These are phyloP conservation scores for Rickenella mellea DNA, from an alignment of 768 basidiomycete genomes.

Conservation along the genomic window DNA sequence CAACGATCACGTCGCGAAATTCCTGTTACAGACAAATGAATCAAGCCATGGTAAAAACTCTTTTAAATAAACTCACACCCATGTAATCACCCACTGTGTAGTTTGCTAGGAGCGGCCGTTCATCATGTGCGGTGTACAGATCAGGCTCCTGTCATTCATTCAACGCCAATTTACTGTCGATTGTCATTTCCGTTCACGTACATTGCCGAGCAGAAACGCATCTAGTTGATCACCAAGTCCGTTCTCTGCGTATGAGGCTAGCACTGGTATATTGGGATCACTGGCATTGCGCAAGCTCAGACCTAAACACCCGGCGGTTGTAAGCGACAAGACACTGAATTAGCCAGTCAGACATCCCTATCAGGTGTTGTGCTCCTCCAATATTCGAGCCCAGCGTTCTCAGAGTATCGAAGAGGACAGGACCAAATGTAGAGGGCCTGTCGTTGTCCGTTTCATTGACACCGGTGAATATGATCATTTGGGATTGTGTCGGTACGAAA, in stretches of 20 bases:
- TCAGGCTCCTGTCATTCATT: slow-evolving; percentile 41
- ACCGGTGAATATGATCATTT: slow-evolving; percentile 30
- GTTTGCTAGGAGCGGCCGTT: slow-evolving; percentile 32
- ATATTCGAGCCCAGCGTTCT: slow-evolving; percentile 21
- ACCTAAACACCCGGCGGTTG: slow-evolving; percentile 18
- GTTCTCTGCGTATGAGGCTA: slow-evolving; percentile 25
- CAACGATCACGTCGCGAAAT: slow-evolving; percentile 25
- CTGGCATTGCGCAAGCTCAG: slow-evolving; percentile 32
- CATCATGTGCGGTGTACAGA: slow-evolving; percentile 36
- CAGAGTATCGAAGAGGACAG: slow-evolving; percentile 37
- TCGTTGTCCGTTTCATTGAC: slow-evolving; percentile 30
- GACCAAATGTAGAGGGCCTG: slow-evolving; percentile 38
- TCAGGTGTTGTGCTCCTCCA: slow-evolving; percentile 21
- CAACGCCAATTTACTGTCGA: not conserved
- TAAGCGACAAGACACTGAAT: slow-evolving; percentile 4
- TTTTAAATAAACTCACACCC: slow-evolving; percentile 19
- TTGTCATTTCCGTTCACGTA: slow-evolving; percentile 13
- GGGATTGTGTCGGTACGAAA: slow-evolving; percentile 29
- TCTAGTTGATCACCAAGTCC: slow-evolving; percentile 31
- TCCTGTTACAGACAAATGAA: slow-evolving; percentile 22
- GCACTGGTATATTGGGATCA: slow-evolving; percentile 21
- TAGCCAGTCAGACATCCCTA: slow-evolving; percentile 16
- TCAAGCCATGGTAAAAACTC: not conserved
- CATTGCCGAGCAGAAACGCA: slow-evolving; percentile 41
- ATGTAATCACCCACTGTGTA: slow-evolving; percentile 40